These are phyloP conservation scores for Globisporangium heterothallicum DNA, from an alignment of 352 stramenopile genomes.

Conservation along the genomic window DNA sequence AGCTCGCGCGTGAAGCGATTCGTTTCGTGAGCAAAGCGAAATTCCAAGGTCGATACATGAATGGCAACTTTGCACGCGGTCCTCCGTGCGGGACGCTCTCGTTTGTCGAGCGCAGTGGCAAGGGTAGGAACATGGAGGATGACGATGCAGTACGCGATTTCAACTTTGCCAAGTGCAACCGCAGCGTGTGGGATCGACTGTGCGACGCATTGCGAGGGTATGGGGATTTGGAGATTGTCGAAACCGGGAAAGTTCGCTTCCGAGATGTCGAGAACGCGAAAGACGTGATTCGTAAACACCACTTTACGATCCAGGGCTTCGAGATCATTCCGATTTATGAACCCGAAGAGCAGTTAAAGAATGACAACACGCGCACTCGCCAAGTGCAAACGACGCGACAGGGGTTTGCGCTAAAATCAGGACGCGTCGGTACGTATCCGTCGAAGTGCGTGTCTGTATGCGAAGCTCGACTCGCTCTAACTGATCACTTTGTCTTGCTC, in stretches of 20 bases:
- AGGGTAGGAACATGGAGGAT: conserved; percentile 22
- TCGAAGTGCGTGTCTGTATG: neutral
- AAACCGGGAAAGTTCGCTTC: conserved; percentile 50
- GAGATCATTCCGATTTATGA: conserved; percentile 70
- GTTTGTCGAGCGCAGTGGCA: conserved; percentile 51
- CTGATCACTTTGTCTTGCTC: conserved; percentile 2
- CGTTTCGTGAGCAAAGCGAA: conserved; percentile 33
- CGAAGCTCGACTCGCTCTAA: neutral
- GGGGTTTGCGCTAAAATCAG: conserved; percentile 49
- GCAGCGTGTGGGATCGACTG: conserved; percentile 42
- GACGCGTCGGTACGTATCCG: conserved; percentile 16
- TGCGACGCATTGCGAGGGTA: conserved; percentile 37
- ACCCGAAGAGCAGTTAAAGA: conserved; percentile 50
- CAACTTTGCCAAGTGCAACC: conserved; percentile 38
- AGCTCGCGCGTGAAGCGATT: conserved; percentile 52
- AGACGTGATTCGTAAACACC: conserved; percentile 38
- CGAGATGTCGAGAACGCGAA: conserved; percentile 49
- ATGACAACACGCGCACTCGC: conserved; percentile 37
- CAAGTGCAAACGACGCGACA: conserved; percentile 18
- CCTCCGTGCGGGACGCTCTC: conserved; percentile 54
- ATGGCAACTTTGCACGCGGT: conserved; percentile 66
- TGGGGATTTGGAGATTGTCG: conserved; percentile 37
- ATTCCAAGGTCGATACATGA: conserved; percentile 33
- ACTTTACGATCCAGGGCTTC: conserved; percentile 37
- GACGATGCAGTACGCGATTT: conserved; percentile 38